A percentile compares a stretch with the other conserved stretches of the same genome.
These are phyloP conservation scores for Lecanicillium sp. DNA, from an alignment of 2,329 filamentous ascomycete species.

Conservation along the genomic window DNA sequence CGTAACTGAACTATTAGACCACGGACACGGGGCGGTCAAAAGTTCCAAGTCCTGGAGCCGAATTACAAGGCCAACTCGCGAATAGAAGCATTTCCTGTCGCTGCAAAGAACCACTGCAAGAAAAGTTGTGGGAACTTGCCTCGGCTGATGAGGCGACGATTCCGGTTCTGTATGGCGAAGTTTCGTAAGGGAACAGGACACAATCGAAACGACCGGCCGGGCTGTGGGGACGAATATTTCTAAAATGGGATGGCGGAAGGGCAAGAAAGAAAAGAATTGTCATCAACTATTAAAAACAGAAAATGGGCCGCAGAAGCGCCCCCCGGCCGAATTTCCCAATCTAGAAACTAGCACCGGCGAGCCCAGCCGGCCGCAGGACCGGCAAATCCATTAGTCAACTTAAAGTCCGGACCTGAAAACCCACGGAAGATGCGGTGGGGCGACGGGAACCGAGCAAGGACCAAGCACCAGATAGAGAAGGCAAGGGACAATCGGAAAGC, in stretches of 20 bases:
- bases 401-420: constrained; percentile 4
- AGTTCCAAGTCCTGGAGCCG: too few relatives aligned
- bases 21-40: too few relatives aligned
- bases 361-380: background rate
- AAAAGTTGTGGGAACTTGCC: constrained; percentile 5
- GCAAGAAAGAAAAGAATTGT: background rate
- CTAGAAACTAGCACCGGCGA: constrained; percentile 1
- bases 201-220: too few relatives aligned
- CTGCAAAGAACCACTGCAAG: too few relatives aligned
- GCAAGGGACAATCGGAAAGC: background rate
- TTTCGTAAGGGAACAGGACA: background rate
- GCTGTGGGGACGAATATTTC: too few relatives aligned
- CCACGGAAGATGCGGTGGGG: too few relatives aligned
- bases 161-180: background rate
- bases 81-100: too few relatives aligned
- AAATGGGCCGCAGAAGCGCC: background rate
- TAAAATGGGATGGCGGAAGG: too few relatives aligned
- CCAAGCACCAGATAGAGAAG: too few relatives aligned
- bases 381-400: background rate
- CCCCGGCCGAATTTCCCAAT: constrained; percentile 11
- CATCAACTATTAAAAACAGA: background rate
- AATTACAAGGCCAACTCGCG: too few relatives aligned
- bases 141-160: background rate
- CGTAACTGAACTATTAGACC: too few relatives aligned
- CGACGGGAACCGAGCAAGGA: too few relatives aligned